Conservation (phyloP, 78 protist species). For the Mastigamoeba balamuthi region DNA sequence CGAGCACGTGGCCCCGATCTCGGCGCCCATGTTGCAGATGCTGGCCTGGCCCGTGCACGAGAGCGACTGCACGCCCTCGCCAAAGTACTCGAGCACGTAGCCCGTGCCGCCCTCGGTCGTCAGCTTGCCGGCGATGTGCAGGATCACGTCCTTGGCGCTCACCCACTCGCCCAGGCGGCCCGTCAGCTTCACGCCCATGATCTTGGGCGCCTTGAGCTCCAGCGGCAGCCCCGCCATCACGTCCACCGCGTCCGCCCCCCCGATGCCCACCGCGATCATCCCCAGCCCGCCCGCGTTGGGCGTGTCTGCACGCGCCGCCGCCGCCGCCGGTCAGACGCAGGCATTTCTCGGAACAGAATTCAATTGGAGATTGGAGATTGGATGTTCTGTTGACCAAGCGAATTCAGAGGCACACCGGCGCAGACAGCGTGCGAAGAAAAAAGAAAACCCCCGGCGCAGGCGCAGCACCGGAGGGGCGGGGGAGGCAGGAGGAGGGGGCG, state of each 20-base stretch:
- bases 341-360: too few species aligned
- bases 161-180: slow-evolving; percentile 70
- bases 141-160: slow-evolving; percentile 86
- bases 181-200: slow-evolving; percentile 86
- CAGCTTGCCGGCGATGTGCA: slow-evolving; percentile 76
- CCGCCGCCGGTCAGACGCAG: neutral
- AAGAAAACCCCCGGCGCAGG: neutral
- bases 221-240: slow-evolving; percentile 88
- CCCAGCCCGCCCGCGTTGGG: slow-evolving; percentile 89
- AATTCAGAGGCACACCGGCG: neutral
- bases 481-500: too few species aligned
- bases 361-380: too few species aligned
- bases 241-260: slow-evolving; percentile 96
- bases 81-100: slow-evolving; percentile 82
- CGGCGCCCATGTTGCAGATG: slow-evolving; percentile 96
- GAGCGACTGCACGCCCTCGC: slow-evolving; percentile 77
- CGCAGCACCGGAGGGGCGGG: neutral
- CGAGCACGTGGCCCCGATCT: slow-evolving; percentile 94
- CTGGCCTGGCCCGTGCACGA: slow-evolving; percentile 90
- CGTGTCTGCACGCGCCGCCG: slow-evolving; percentile 46
- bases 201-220: slow-evolving; percentile 92
- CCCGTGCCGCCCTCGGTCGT: slow-evolving; percentile 89
- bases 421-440: neutral
- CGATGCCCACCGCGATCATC: slow-evolving; percentile 79
- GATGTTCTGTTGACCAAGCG: too few species aligned